Evolutionary conservation across 2,329 filamentous ascomycete genomes (phyloP), one percentile per base, ranked within the genome.

Genomic region (Aureobasidium uvarum): DNA sequence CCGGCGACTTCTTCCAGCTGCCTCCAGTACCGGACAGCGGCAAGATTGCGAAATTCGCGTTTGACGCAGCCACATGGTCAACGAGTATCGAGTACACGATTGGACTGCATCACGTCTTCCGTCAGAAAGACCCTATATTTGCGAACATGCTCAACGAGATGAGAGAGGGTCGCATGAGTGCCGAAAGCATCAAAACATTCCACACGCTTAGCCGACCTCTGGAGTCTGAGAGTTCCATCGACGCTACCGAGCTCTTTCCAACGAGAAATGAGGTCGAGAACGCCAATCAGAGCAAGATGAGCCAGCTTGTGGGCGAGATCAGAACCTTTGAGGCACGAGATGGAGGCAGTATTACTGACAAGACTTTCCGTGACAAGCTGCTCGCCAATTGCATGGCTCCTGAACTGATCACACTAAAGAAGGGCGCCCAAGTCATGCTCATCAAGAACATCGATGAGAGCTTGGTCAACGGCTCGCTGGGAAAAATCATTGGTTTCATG

Each of bases 361-460:
- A 83, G 20, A 78, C 81, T 0, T 77, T 89, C 43, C 88, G 91
- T 38, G 92, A 96, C 52, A 93, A 87, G 73, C 77, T 98, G 0
- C 81, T 99, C 6, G 77, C 85, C 6, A 96, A 94, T 73, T 96
- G 96, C 86, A 97, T 99, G 90, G 93, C 95, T 0, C 93, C 95
- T 0, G 89, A 89, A 71, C 74, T 78, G 0, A 85, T 99, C 23
- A 86, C 90, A 39, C 79, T 99, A 36, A 98, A 97, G 76, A 89
- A 95, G 68, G 91, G 92, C 11, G 91, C 95, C 0, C 96, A 99
- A 74, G 96, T 99, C 51, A 99, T 99, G 95, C 81, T 99, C n/a
- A 97, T 99, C 82, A 99, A 99, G 77, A 99, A 99, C 72, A 89
- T 98, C 79, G 95, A 99, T 73, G 92, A 96, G 45, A 88, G 86